Conservation (phyloP, 2,329 filamentous ascomycete species). For the Periconia macrospinosa region DNA sequence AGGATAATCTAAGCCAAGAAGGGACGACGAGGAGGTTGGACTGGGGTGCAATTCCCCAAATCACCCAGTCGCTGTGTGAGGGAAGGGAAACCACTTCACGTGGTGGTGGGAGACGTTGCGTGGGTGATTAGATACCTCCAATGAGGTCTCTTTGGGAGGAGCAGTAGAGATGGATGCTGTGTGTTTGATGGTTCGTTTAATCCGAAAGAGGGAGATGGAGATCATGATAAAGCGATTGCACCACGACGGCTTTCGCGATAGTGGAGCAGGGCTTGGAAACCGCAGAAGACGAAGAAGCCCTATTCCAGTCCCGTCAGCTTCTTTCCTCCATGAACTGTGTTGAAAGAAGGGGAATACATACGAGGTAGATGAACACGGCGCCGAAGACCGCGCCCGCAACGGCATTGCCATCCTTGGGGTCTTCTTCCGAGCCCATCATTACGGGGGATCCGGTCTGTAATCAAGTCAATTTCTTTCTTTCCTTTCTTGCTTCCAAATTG, state of each 20-base stretch:
- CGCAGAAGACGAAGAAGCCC: constrained; percentile 91
- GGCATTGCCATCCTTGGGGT: constrained; percentile 71
- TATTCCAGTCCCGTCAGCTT: constrained; percentile 9
- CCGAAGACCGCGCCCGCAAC: constrained; percentile 86
- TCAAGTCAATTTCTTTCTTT: constrained; percentile 22
- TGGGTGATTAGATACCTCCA: too few species aligned
- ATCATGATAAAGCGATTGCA: constrained; percentile 72
- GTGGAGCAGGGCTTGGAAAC: constrained; percentile 84
- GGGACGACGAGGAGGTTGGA: too few species aligned
- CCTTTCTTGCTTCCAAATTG: too few species aligned
- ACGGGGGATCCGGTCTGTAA: constrained; percentile 71
- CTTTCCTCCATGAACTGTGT: background rate
- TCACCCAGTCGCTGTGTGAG: too few species aligned
- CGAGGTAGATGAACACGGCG: constrained; percentile 84
- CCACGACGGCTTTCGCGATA: constrained; percentile 79
- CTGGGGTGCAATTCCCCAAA: too few species aligned
- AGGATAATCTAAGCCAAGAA: too few species aligned
- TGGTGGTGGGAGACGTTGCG: too few species aligned
- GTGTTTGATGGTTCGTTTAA: background rate
- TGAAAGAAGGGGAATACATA: constrained; percentile 55
- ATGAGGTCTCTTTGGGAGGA: too few species aligned
- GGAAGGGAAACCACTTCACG: too few species aligned
- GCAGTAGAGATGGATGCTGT: too few species aligned
- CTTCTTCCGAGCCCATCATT: constrained; percentile 74
- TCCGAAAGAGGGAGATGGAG: background rate